Evolutionary conservation across 179 eudicot species (phyloP).

Genomic region (Patellifolia procumbens): DNA sequence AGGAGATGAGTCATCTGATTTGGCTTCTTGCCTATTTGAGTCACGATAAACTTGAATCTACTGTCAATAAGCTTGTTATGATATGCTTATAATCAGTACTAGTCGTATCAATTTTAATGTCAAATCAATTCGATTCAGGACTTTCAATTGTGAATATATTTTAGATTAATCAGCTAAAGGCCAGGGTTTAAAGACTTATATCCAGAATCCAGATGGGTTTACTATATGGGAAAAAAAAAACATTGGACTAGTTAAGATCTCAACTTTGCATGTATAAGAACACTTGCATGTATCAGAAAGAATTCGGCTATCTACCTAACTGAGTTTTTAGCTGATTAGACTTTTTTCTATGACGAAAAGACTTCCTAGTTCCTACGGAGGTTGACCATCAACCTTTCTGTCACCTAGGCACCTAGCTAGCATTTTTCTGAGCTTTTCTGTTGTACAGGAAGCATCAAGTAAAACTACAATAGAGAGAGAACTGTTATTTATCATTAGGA

Average conservation of each 20-base stretch:
- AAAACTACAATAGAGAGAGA: not conserved
- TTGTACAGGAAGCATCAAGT: not conserved
- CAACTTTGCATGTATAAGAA: not conserved
- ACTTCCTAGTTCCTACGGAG: not conserved
- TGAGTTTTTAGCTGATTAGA: not conserved
- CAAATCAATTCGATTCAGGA: not conserved
- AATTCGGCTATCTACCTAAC: not conserved
- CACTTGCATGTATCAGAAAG: not conserved
- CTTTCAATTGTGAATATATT: not conserved
- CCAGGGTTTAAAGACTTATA: not conserved
- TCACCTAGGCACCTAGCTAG: not conserved
- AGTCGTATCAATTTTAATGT: not conserved
- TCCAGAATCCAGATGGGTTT: not conserved
- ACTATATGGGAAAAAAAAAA: not conserved
- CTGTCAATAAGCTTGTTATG: not conserved
- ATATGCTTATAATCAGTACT: not conserved
- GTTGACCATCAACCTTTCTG: not conserved
- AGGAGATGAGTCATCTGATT: not conserved
- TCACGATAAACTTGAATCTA: not conserved
- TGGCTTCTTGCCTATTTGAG: not conserved
- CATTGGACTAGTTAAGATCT: not conserved
- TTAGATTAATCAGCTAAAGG: not conserved
- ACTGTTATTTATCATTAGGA: not conserved
- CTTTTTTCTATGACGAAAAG: not conserved
- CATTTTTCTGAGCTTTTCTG: not conserved